phyloP scores from a whole-genome alignment of 2,329 filamentous ascomycete species.

The Coniochaeta sp. region DNA sequence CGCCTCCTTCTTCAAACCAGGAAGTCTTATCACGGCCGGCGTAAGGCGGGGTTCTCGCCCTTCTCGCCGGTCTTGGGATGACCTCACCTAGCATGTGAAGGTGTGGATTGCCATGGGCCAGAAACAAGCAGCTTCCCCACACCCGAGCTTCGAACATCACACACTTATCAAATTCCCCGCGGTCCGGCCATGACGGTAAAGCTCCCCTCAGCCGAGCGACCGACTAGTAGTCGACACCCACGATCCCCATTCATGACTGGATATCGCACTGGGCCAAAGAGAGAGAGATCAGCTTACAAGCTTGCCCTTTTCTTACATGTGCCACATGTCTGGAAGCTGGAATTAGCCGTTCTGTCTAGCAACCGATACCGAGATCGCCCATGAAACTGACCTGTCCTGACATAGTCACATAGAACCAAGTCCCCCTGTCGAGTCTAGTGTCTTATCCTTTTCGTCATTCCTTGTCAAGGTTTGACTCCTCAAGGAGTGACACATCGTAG shows the following conservation, averaged over 20 bases:
- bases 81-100: conserved; percentile 9
- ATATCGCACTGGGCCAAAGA: too few relatives aligned
- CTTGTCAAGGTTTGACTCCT: conserved; percentile 7
- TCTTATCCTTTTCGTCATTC: conserved; percentile 15
- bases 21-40: background rate
- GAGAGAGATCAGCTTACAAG: background rate
- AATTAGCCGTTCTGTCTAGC: background rate
- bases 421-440: background rate
- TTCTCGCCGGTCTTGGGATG: too few relatives aligned
- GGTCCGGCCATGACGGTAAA: background rate
- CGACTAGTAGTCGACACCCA: background rate
- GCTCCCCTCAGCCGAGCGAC: background rate
- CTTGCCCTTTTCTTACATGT: background rate
- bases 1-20: background rate
- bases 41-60: conserved; percentile 7
- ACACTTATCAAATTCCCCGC: background rate
- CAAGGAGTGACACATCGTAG: background rate
- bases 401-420: too few relatives aligned
- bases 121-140: conserved; percentile 4
- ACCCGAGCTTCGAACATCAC: background rate
- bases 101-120: background rate
- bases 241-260: background rate
- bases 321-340: background rate
- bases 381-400: too few relatives aligned
- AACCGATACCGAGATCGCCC: background rate